phyloP scores from a whole-genome alignment of 164 flowering plant genomes.

The Piper betle region DNA sequence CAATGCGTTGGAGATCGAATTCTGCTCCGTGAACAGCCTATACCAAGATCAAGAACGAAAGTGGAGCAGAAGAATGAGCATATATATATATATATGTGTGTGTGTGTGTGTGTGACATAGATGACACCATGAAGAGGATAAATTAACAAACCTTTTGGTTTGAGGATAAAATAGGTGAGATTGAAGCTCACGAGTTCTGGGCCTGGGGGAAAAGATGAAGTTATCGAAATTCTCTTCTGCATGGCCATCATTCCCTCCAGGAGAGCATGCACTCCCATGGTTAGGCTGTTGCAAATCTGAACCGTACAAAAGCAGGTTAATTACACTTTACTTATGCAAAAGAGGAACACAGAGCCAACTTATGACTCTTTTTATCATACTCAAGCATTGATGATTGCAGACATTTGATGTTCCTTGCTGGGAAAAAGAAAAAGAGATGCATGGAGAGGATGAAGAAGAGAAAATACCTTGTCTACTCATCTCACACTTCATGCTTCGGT shows the following conservation, averaged over 20 bases:
- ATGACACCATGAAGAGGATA: background rate
- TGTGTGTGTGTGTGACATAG: no score
- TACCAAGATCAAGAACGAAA: background rate
- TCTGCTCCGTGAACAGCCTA: constrained; percentile 37
- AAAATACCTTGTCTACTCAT: constrained; percentile 35
- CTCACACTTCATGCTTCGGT: constrained; percentile 60
- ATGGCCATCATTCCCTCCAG: constrained; percentile 24
- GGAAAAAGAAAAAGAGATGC: background rate
- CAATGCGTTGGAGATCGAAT: constrained; percentile 24
- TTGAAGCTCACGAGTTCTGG: constrained; percentile 21
- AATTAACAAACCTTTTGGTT: constrained; percentile 33
- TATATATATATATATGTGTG: no score
- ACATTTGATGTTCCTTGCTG: background rate
- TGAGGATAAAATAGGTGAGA: constrained; percentile 19
- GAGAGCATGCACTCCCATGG: constrained; percentile 25
- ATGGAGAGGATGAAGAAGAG: background rate
- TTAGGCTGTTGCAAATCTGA: no score
- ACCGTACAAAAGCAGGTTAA: background rate
- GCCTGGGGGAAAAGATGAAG: constrained; percentile 14
- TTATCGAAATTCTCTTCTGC: constrained; percentile 24
- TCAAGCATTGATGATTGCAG: no score
- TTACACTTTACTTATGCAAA: no score
- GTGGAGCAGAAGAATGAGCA: no score
- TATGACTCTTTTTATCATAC: no score
- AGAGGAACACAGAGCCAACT: no score